Conservation (phyloP, 2,329 filamentous ascomycete species). For the Penicillium sp. region DNA sequence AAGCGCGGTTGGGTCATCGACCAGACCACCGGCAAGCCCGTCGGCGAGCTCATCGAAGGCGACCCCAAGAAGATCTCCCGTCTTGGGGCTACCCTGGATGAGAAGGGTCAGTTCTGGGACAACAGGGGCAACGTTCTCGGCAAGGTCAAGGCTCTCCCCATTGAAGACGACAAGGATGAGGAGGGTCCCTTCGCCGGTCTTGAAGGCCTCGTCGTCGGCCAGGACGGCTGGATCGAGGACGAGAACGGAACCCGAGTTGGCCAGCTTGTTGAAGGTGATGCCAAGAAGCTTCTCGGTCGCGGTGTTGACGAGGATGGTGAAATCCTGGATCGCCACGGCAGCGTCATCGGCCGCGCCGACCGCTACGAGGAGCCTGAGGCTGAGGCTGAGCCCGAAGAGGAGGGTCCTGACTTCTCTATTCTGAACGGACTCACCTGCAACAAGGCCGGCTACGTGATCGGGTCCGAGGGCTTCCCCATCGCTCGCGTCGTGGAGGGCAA, state of each 20-base stretch:
- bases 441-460: conserved; percentile 59
- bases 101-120: conserved; percentile 63
- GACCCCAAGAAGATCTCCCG: conserved; percentile 60
- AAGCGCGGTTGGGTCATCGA: conserved; percentile 47
- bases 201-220: conserved; percentile 47
- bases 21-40: conserved; percentile 42
- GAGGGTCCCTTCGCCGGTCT: conserved; percentile 47
- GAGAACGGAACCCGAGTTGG: conserved; percentile 50
- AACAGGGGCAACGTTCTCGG: conserved; percentile 63
- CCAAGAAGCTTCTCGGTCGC: conserved; percentile 59
- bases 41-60: conserved; percentile 61
- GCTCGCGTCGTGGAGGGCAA: conserved; percentile 52
- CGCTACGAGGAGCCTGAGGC: conserved; percentile 52
- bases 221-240: conserved; percentile 51
- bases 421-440: conserved; percentile 56
- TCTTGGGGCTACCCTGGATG: conserved; percentile 47
- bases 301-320: conserved; percentile 63
- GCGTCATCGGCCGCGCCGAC: conserved; percentile 59
- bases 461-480: conserved; percentile 53
- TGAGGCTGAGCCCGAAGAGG: conserved; percentile 32
- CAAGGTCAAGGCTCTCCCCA: conserved; percentile 50
- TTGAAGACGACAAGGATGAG: conserved; percentile 31
- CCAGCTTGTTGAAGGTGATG: conserved; percentile 56
- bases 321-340: conserved; percentile 61
- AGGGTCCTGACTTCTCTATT: conserved; percentile 27